Base-by-base conservation (phyloP, 1,284 basidiomycete genomes). In the Cutaneotrichosporon mucoides region DNA sequence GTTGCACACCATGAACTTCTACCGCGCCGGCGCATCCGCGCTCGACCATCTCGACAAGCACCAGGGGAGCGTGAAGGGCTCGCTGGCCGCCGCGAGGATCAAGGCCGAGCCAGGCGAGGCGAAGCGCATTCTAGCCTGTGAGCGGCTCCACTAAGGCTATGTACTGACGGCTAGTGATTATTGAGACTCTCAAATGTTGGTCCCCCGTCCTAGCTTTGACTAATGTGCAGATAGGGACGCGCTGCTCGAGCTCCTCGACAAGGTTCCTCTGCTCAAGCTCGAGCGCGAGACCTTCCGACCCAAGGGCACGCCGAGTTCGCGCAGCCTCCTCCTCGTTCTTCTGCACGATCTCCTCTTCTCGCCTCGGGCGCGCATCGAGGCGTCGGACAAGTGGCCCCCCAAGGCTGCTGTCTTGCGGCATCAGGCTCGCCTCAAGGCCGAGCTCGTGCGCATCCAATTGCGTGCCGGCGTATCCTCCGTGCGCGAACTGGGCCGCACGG, bases 151-250 rank as follows among this genome's bases (percentile, higher is more conserved):
- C n/a, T n/a, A n/a, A n/a, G 16, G 34, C 1, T n/a, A 4, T 12
- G 33, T 35, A 40, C 43, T 55, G 34, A 52, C 45, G 34, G 5
- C 38, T 16, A 54, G 83, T 93, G 40, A 85, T 94, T 40, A 92
- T 95, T 55, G 90, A 94, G 79, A 93, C 91, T 1, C 79, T 96
- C 49, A 94, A 94, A 83, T 94, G 92, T 94, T 77, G 80, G 66
- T 63, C 2, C 54, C 42, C 9, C 34, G 8, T 45, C 33, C 37
- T n/a, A 13, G 10, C 9, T n/a, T 6, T 33, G 11, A 15, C 45
- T 15, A 5, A n/a, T n/a, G n/a, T n/a, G n/a, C 53, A 92, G 88
- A 80, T 73, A 83, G 70, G 24, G 65, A 73, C 33, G 65, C 66
- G 4, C 57, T 76, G n/a, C 60, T 63, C 40, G 83, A 84, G 12